phyloP scores from a whole-genome alignment of 495 filamentous ascomycete species.

The Gamarada debralockiae region DNA sequence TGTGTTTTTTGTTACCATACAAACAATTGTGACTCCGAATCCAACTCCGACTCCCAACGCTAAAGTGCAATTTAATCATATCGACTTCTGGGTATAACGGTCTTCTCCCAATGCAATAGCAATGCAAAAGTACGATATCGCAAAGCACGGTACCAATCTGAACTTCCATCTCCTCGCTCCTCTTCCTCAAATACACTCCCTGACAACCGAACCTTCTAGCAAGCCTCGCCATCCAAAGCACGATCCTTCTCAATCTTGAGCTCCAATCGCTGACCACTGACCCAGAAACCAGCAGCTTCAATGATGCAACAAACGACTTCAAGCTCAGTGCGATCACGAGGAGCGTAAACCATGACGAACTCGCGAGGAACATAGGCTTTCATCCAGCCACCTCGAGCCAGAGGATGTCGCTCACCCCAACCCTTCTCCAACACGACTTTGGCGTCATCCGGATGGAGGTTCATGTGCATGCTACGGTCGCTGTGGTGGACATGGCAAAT shows the following conservation, averaged over 20 bases:
- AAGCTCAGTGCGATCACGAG: slow-evolving; percentile 64
- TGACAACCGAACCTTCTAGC: too few species aligned
- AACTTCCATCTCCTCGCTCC: too few species aligned
- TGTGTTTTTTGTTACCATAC: too few species aligned
- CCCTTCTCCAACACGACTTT: slow-evolving; percentile 70
- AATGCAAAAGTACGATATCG: too few species aligned
- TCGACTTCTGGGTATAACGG: too few species aligned
- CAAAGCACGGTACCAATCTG: too few species aligned
- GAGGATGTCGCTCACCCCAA: slow-evolving; percentile 87
- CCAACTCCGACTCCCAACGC: too few species aligned
- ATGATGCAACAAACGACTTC: slow-evolving; percentile 67
- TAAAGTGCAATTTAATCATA: too few species aligned
- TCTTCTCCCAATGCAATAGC: too few species aligned
- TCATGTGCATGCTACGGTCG: slow-evolving; percentile 74
- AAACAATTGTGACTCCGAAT: too few species aligned
- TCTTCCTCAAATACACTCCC: too few species aligned
- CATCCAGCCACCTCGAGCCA: slow-evolving; percentile 55
- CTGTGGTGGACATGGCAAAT: slow-evolving; percentile 74
- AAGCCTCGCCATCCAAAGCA: background rate
- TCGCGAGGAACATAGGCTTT: slow-evolving; percentile 24
- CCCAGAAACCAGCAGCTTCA: slow-evolving; percentile 66
- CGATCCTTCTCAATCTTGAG: slow-evolving; percentile 14
- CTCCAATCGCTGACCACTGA: slow-evolving; percentile 26
- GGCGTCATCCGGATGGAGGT: slow-evolving; percentile 74
- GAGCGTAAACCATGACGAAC: slow-evolving; percentile 75